Conservation (phyloP, 257 asterid species). For the Orobanche coerulescens region DNA sequence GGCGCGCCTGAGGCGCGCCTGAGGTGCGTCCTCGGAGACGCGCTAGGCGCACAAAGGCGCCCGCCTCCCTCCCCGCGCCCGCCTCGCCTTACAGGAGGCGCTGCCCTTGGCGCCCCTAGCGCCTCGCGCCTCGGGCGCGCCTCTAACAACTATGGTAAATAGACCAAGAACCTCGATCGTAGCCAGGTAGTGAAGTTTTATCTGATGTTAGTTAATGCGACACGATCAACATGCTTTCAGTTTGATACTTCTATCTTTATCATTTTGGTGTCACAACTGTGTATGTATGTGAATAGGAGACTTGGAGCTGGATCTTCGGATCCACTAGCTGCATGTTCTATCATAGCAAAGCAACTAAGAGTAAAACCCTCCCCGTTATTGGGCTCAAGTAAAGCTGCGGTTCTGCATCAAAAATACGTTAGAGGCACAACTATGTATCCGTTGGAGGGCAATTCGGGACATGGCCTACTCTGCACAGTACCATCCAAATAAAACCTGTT, state of each 20-base stretch:
- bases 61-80: too few species aligned
- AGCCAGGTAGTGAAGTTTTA: background rate
- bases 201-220: background rate
- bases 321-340: slow-evolving; percentile 70
- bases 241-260: background rate
- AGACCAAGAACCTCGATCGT: too few species aligned
- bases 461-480: slow-evolving; percentile 69
- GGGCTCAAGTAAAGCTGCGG: slow-evolving; percentile 40
- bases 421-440: slow-evolving; percentile 71
- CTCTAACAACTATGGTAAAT: too few species aligned
- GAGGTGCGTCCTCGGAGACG: too few species aligned
- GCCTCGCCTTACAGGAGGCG: too few species aligned
- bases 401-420: slow-evolving; percentile 56
- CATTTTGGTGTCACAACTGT: background rate
- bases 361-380: slow-evolving; percentile 23
- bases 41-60: too few species aligned
- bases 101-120: too few species aligned
- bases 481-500: slow-evolving; percentile 31
- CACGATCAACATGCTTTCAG: background rate
- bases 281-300: slow-evolving; percentile 36
- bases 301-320: slow-evolving; percentile 70
- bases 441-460: slow-evolving; percentile 73
- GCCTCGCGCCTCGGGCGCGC: too few species aligned
- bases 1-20: too few species aligned
- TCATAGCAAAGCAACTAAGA: slow-evolving; percentile 39